Base-by-base conservation (phyloP, 192 early-diverging fungal genomes). In the Coemansia sp. region DNA sequence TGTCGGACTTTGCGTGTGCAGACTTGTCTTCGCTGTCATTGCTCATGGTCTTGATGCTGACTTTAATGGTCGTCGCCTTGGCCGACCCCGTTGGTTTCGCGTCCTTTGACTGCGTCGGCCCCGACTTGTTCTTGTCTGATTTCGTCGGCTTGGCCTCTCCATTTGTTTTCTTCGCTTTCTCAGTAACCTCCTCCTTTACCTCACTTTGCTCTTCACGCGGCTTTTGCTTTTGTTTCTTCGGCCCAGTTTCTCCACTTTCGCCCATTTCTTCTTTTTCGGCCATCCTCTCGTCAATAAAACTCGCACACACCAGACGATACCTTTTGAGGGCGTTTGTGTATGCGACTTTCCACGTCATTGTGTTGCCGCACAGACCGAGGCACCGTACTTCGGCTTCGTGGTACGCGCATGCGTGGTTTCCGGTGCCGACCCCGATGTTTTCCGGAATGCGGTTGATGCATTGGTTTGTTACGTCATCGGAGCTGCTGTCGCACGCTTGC, bases 381-480 rank as follows among this genome's bases (percentile, higher is more conserved):
- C 76, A 79, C 17, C 72, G 69, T 34, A 79, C 71, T 28, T 79
- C 76, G 49, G 76, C 76, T 37, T 79, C 76, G 62, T 79, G 76
- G 67, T 79, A 79, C 28, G 76, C 76, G 58, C 76, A 79, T 2
- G 71, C 76, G 49, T 70, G 76, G 59, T 69, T 79, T 22, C 71
- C 69, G 31, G 64, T 64, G 37, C 57, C 69, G 20, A 53, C 28
- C 11, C 76, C 76, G n/a, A 79, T 62, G 34, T 79, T 67, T 10
- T 79, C 76, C 25, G 76, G 76, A 19, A 79, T 79, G 25, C 76
- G 71, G 50, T 73, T 79, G 64, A 79, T 79, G 71, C 77, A 80
- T 54, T 70, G 64, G 62, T 80, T 80, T 21, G 77, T 80, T 19
- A 80, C 77, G 50, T 80, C 77, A 50, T 80, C 77, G 5, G 71